phyloP scores from a whole-genome alignment of 495 filamentous ascomycete genomes.

The Tirmania nivea region DNA sequence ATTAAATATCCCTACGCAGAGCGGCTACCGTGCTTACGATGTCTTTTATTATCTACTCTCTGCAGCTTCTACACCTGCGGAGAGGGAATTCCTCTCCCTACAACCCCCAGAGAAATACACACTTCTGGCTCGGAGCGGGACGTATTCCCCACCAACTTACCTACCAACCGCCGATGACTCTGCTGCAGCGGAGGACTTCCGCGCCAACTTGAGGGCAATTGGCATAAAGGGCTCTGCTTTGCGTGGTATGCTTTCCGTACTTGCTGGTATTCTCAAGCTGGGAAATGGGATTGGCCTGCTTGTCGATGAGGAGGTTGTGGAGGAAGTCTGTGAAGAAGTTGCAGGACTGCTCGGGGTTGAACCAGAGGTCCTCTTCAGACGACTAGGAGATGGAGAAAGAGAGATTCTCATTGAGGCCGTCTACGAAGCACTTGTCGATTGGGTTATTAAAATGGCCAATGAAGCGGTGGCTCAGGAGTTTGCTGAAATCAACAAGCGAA shows the following conservation, averaged over 20 bases:
- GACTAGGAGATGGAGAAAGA: slow-evolving; percentile 65
- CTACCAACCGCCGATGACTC: slow-evolving; percentile 85
- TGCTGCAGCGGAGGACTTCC: slow-evolving; percentile 81
- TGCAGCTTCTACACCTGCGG: slow-evolving; percentile 67
- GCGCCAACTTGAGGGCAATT: slow-evolving; percentile 58
- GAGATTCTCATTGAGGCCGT: slow-evolving; percentile 61
- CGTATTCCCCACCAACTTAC: slow-evolving; percentile 71
- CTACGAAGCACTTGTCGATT: slow-evolving; percentile 89
- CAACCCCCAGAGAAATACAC: slow-evolving; percentile 57
- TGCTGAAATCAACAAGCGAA: slow-evolving; percentile 32
- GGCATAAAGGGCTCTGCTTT: slow-evolving; percentile 74
- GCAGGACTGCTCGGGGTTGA: slow-evolving; percentile 67
- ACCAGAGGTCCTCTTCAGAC: slow-evolving; percentile 56
- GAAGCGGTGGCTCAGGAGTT: slow-evolving; percentile 65
- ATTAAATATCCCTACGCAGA: slow-evolving; percentile 53
- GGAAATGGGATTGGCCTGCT: slow-evolving; percentile 72
- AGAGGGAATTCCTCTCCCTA: slow-evolving; percentile 75
- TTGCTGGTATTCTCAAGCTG: slow-evolving; percentile 75
- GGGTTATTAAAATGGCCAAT: slow-evolving; percentile 76
- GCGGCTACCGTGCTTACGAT: slow-evolving; percentile 86
- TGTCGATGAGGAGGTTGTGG: slow-evolving; percentile 66
- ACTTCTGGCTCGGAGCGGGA: slow-evolving; percentile 59
- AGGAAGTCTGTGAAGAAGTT: slow-evolving; percentile 77
- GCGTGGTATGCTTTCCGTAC: slow-evolving; percentile 56
- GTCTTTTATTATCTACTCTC: slow-evolving; percentile 95